Conservation (phyloP, 2,329 filamentous ascomycete genomes). For the Polychaeton citri region DNA sequence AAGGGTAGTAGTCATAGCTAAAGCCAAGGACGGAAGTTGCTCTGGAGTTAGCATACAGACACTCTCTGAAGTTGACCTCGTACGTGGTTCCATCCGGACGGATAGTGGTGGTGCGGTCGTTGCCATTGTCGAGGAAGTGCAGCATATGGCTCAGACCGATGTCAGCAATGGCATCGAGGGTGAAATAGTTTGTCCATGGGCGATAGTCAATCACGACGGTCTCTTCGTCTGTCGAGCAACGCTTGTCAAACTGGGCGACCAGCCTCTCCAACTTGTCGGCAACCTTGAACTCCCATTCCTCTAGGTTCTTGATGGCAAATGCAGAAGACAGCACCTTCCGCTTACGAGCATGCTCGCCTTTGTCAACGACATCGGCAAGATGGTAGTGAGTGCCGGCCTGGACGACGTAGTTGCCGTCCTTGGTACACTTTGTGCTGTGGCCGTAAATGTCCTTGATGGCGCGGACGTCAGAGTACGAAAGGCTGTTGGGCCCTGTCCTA, state of each 20-base stretch:
- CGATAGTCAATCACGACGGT: slow-evolving; percentile 25
- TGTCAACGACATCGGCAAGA: slow-evolving; percentile 27
- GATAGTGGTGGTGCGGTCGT: slow-evolving; percentile 16
- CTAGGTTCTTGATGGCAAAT: slow-evolving; percentile 28
- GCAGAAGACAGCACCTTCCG: slow-evolving; percentile 25
- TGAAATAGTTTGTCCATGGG: slow-evolving; percentile 25
- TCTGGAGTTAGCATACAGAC: slow-evolving; percentile 37
- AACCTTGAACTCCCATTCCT: slow-evolving; percentile 29
- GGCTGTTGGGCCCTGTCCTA: slow-evolving; percentile 32
- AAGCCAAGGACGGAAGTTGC: slow-evolving; percentile 40
- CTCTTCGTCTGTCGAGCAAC: slow-evolving; percentile 14
- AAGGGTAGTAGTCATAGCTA: slow-evolving; percentile 38
- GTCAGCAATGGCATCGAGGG: slow-evolving; percentile 25
- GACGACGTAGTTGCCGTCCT: slow-evolving; percentile 22
- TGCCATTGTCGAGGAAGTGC: slow-evolving; percentile 24
- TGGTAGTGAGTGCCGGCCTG: slow-evolving; percentile 20
- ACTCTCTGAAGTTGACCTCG: slow-evolving; percentile 35
- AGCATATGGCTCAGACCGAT: slow-evolving; percentile 25
- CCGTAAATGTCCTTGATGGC: slow-evolving; percentile 29
- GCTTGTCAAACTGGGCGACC: slow-evolving; percentile 22
- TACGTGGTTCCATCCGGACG: slow-evolving; percentile 28
- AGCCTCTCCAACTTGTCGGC: slow-evolving; percentile 22
- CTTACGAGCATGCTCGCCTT: slow-evolving; percentile 25
- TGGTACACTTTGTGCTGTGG: slow-evolving; percentile 22
- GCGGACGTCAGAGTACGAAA: slow-evolving; percentile 29